Evolutionary conservation across 177 flowering plant species (phyloP), one percentile per base, ranked within the genome.

Genomic region (Vitis hybrid): DNA sequence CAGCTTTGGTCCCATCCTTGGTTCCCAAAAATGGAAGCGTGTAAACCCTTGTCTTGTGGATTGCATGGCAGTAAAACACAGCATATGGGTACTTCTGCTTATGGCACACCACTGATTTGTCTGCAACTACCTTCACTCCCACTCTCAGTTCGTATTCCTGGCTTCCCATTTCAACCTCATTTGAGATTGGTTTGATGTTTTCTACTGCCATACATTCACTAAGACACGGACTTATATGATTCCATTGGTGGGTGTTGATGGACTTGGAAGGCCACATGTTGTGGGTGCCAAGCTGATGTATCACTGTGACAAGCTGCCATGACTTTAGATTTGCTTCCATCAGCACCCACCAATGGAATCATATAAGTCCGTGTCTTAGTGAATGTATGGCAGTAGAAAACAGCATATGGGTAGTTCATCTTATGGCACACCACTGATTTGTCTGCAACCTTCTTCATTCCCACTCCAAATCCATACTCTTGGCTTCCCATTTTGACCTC

Each of bases 241-340:
- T n/a, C n/a, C n/a, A n/a, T n/a, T n/a, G n/a, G n/a, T n/a, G n/a
- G n/a, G n/a, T n/a, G n/a, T n/a, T n/a, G n/a, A n/a, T n/a, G n/a
- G n/a, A n/a, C n/a, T n/a, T n/a, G n/a, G n/a, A n/a, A n/a, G n/a
- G n/a, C n/a, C n/a, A n/a, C n/a, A 62, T 83, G 85, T 63, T 78
- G 75, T 0, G 85, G 84, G 72, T 83, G 81, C 90, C 90, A 86
- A 1, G 61, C 14, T 0, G 85, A 71, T 13, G 90, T 86, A 60
- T 86, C 80, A 1, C 35, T 74, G 64, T 86, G 90, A 65, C 87
- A 84, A 1, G 83, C 75, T 0, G 86, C 90, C 1, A 82, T 77
- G 0, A 84, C 85, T n/a, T 81, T 77, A 11, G 41, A 3, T 0
- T 32, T 32, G 41, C 41, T 32, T 32, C 41, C 41, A 35, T 35